Base-by-base conservation (phyloP, 305 asterid species). In the Fraxinus greggii region DNA sequence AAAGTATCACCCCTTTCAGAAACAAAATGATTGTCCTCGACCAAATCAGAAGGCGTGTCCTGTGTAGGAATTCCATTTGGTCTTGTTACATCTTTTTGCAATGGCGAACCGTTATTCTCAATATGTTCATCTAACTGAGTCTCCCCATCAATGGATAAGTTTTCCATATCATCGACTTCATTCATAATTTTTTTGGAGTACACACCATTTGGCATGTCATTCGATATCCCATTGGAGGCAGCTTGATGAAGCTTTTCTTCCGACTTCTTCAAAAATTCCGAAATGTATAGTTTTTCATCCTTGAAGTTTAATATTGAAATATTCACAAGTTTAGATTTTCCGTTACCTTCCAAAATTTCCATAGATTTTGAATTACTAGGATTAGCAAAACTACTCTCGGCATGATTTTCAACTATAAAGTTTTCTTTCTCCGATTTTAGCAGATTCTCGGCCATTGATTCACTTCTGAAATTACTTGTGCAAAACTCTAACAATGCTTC, bases 401-500 rank as follows among this genome's bases (percentile, higher is more conserved):
- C 77, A 82, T 35, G 31, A 77, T 78, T 81, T 70, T 40, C 87
- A 51, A 17, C 38, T 72, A 10, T 38, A 28, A 73, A 81, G 33
- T 63, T 84, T 70, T 88, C 90, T 28, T 79, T 83, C 36, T 45
- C 79, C 36, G 36, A 63, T 26, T 77, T 69, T 7, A 32, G 51
- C 28, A 77, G 81, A 76, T 81, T 83, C 42, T 75, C 82, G 0
- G 51, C 74, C 63, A 26, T 24, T 21, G 80, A 75, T 35, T 88
- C 93, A 76, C 88, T 88, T 61, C 32, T 69, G 5, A 67, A 51
- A 26, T 86, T 86, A n/a, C 79, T 84, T 88, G 88, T 88, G 84
- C 84, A 91, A 28, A 82, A 85, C 65, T 93, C 93, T 38, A 93
- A 82, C 82, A 92, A 97, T 3, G 78, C 80, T 83, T 93, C 97